Base-by-base conservation (phyloP, 2,329 filamentous ascomycete genomes). In the Dactylellina drechsleri region DNA sequence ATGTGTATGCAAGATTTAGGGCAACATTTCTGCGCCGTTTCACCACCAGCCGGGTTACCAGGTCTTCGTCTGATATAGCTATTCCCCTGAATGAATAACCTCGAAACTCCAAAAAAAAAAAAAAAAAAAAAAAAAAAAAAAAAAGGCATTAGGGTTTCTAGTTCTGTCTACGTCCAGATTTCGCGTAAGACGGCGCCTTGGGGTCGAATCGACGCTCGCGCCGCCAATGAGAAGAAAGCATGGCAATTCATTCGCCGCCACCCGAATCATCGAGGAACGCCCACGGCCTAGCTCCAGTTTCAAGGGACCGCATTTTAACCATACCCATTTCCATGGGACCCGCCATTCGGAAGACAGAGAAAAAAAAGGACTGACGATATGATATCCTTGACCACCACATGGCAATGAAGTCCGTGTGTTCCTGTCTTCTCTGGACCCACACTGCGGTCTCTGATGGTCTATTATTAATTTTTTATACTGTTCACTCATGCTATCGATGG, bases 221-320 rank as follows among this genome's bases (percentile, higher is more conserved):
- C 56, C 56, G 28, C 6, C 13, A 36, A 36, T 7, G 6, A 10
- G 10, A 36, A 36, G 31, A 36, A 36, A 36, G 31, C 10, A 36
- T 36, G 31, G 31, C 6, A 36, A 41, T 18, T 13, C 23, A 43
- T 31, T 73, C 54, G 59, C 68, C 70, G 62, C 70, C 70, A 74
- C 62, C 70, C 70, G 70, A 66, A 40, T 49, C 13, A 40, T 53
- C 10, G 20, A 52, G 53, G 28, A 23, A 36, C 12, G 7, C n/a
- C 31, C 41, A 59, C 31, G 52, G n/a, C 52, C 18, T 66, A 57
- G 70, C 43, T 20, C 58, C 41, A 49, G 70, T 74, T 74, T 74
- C 70, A 74, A 74, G 68, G 68, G 60, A 66, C 53, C 45, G 23
- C 23, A 45, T 23, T 57, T 66, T 60, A 61, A 66, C 68, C 60